phyloP scores from a whole-genome alignment of 2,329 filamentous ascomycete species.

The Colletotrichum camelliae region DNA sequence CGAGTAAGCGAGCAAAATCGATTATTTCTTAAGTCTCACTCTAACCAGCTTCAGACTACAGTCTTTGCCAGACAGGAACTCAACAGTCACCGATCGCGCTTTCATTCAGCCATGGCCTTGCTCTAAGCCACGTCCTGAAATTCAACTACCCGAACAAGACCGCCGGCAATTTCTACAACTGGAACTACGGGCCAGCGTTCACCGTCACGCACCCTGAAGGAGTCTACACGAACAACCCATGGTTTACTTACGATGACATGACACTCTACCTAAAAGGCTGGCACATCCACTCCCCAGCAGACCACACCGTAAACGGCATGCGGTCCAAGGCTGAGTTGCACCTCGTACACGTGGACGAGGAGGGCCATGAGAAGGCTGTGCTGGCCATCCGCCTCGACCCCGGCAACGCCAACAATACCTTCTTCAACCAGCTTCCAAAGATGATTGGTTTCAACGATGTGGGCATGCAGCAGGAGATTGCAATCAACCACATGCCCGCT shows the following conservation, averaged over 20 bases:
- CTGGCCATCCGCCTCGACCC: slow-evolving; percentile 52
- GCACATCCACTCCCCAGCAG: slow-evolving; percentile 57
- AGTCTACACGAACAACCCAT: slow-evolving; percentile 41
- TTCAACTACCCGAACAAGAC: slow-evolving; percentile 45
- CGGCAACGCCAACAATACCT: slow-evolving; percentile 38
- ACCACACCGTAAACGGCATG: slow-evolving; percentile 49
- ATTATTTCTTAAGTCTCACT: not conserved
- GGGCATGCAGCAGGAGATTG: slow-evolving; percentile 3
- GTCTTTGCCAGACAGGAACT: slow-evolving; percentile 52
- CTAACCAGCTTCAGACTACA: slow-evolving; percentile 9
- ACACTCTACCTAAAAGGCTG: slow-evolving; percentile 53
- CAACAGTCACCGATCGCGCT: slow-evolving; percentile 56
- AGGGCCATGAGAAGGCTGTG: slow-evolving; percentile 47
- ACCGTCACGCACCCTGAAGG: slow-evolving; percentile 38
- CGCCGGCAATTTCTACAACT: slow-evolving; percentile 50
- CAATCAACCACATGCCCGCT: slow-evolving; percentile 35
- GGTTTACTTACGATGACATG: slow-evolving; percentile 48
- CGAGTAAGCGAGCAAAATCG: not conserved
- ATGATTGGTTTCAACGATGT: slow-evolving; percentile 44
- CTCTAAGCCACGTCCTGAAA: slow-evolving; percentile 39
- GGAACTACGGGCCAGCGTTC: slow-evolving; percentile 53
- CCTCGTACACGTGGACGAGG: slow-evolving; percentile 49
- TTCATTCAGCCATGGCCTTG: slow-evolving; percentile 41
- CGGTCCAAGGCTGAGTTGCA: slow-evolving; percentile 52
- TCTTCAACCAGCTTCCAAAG: slow-evolving; percentile 46